Base-by-base conservation (phyloP, 352 stramenopile species). In the Phytophthora constricta region DNA sequence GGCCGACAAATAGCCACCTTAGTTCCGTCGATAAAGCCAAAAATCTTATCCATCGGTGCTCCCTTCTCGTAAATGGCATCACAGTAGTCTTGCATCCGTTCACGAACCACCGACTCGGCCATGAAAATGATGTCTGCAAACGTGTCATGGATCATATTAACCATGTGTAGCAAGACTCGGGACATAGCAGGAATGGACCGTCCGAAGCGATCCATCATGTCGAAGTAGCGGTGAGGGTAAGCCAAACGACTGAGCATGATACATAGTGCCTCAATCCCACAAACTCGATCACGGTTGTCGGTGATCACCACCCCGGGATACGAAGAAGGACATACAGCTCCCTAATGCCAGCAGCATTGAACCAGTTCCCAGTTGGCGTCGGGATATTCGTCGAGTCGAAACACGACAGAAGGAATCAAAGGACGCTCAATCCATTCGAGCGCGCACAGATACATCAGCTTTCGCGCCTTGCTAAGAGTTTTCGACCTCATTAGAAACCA, bases 341-440 rank as follows among this genome's bases (percentile, higher is more conserved):
- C 13, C 13, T 7, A 39, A 39, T 13, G 7, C 31, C 31, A 7
- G 31, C 31, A 45, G 37, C 16, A 19, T 11, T 11, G 5, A 11
- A 45, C 37, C 37, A 20, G 37, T 45, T 45, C 37, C 4, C 10
- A 16, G 37, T 45, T 45, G 8, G 37, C 37, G 37, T 20, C 37
- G 9, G 10, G 7, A 13, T 45, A 45, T 5, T 19, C 16, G 17
- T 45, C 37, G 5, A 45, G 37, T 7, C 16, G 9, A 19, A 45
- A 45, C 17, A 45, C 17, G 10, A 45, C 10, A 45, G 9, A 5
- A n/a, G 37, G 37, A 45, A 45, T 45, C 16, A 45, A 45, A n/a
- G 37, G 37, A 11, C 37, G 37, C 17, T 45, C 37, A 19, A 62
- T n/a, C n/a, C n/a, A n/a, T n/a, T n/a, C n/a, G n/a, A n/a, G n/a